phyloP scores from a whole-genome alignment of 1,139 yeast species.

The Blastobotrys arbuscula region DNA sequence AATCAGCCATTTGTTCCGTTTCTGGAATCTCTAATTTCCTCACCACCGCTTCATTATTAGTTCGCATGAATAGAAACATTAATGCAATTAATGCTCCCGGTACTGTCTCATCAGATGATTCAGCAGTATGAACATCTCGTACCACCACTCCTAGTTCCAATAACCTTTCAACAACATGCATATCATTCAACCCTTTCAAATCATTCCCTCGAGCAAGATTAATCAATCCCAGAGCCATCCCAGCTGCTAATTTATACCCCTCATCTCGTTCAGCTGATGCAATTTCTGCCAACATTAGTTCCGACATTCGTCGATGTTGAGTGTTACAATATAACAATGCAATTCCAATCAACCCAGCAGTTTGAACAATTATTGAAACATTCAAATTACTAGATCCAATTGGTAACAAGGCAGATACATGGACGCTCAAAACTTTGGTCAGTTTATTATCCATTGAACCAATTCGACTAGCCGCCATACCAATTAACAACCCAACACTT shows the following conservation, averaged over 20 bases:
- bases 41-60: conserved; percentile 59
- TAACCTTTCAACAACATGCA: conserved; percentile 63
- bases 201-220: conserved; percentile 74
- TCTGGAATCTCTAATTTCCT: conserved; percentile 58
- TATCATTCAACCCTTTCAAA: conserved; percentile 57
- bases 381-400: conserved; percentile 86
- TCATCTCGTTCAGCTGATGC: conserved; percentile 42
- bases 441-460: conserved; percentile 84
- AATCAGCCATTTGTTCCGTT: conserved; percentile 57
- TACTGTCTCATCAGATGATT: conserved; percentile 59
- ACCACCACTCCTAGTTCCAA: conserved; percentile 55
- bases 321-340: conserved; percentile 77
- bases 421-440: conserved; percentile 88
- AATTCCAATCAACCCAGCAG: conserved; percentile 87
- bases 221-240: conserved; percentile 81
- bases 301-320: conserved; percentile 85
- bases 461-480: conserved; percentile 84
- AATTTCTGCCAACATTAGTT: conserved; percentile 47
- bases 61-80: conserved; percentile 64
- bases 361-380: conserved; percentile 76
- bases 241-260: conserved; percentile 83
- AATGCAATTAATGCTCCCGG: conserved; percentile 80
- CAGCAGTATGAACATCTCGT: conserved; percentile 63
- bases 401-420: conserved; percentile 86
- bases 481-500: conserved; percentile 80